Base-by-base conservation (phyloP, 805 yeast genomes). In the Saccharomycopsis sp. region DNA sequence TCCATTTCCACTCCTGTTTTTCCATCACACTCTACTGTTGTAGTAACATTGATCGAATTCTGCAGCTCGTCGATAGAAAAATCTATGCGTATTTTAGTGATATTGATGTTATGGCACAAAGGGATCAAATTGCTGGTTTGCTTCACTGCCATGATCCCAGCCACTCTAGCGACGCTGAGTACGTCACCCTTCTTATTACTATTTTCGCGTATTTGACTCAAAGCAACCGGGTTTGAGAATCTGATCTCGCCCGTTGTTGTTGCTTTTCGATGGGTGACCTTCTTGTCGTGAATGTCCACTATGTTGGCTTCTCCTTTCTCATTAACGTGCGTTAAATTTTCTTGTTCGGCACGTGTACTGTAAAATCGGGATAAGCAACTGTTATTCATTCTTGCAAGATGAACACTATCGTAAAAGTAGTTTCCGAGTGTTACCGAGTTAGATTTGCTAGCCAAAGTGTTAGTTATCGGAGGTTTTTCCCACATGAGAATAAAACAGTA, bases 1-100 rank as follows among this genome's bases (percentile, higher is more conserved):
- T 80, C 84, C 83, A 80, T 80, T 63, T 80, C 84, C 3, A 80
- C 83, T 0, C 84, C 84, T 0, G 84, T 80, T 54, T 76, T 73
- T 2, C 82, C 82, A 3, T 69, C 69, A 61, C 82, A 78, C 51
- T 73, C 71, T 1, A 77, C 83, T 0, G 67, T 66, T 57, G 79
- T 71, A 12, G 58, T 62, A 3, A 73, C 75, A 34, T 63, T 61
- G 4, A 78, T 67, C 3, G 60, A 53, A 18, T 62, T 64, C 1
- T 54, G 54, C 0, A 34, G 29, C 1, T 61, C 63, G 3, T 64
- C 60, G 1, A 73, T 57, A 1, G 62, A 57, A 16, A 79, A 61
- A 5, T 68, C 65, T 37, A 75, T 69, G 15, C 67, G 64, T 16
- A 78, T 72, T 58, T 75, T 76, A 2, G 81, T 74, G 18, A 79